A percentile compares a stretch with the other conserved stretches of the same genome.
Evolutionary conservation across 306 rosid species (phyloP).

Genomic region (Coriaria nepalensis): DNA sequence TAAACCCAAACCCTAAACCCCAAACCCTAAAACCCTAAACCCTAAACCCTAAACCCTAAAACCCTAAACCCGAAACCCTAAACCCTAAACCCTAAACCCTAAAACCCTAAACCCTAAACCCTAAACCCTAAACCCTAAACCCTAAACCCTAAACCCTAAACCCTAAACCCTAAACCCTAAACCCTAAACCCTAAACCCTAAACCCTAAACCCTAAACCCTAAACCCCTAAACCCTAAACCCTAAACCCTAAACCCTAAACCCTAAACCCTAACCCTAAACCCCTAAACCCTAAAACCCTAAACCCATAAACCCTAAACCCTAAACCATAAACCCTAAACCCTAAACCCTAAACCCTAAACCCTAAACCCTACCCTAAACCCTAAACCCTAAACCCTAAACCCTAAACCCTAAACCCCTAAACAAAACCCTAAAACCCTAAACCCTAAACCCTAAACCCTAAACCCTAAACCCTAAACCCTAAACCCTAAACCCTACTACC

Average conservation of each 20-base stretch:
- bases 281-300: neutral
- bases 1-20: neutral
- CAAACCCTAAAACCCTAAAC: neutral
- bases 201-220: neutral
- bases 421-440: neutral
- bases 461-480: neutral
- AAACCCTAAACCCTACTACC: neutral
- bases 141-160: neutral
- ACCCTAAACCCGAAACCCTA: neutral
- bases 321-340: neutral
- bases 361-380: neutral
- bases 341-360: neutral
- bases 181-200: neutral
- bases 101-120: neutral
- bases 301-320: neutral
- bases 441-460: conserved; percentile 2
- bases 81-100: too few relatives aligned
- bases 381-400: neutral
- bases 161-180: neutral
- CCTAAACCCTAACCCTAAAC: neutral
- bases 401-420: neutral
- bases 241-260: too few relatives aligned
- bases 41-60: neutral
- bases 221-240: neutral
- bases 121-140: neutral